Base-by-base conservation (phyloP, 1,139 yeast species). In the Meyerozyma guilliermondii region DNA sequence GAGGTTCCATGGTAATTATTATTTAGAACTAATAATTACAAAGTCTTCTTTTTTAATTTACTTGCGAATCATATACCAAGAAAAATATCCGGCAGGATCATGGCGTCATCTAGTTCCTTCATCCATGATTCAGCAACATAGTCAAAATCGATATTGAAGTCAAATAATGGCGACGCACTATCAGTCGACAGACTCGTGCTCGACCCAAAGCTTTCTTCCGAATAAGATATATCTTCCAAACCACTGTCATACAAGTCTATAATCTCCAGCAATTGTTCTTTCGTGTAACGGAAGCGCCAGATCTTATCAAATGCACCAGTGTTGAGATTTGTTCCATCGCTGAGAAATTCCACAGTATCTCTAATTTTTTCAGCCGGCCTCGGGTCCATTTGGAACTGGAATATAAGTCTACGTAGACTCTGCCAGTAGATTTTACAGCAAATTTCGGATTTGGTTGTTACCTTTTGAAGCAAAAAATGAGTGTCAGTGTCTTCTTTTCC, bases 1-100 rank as follows among this genome's bases (percentile, higher is more conserved):
- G 50, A 43, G 24, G 2, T 45, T 4, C 42, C 45, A 4, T 46
- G 39, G 44, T 46, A 30, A 41, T 30, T 28, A 13, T 2, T 2
- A n/a, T 3, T 6, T 28, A 28, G 30, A 28, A 3, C 3, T 20
- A n/a, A n/a, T n/a, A n/a, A n/a, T 23, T 23, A 23, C 9, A 9
- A 23, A 7, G 9, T 23, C 9, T 23, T 23, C 9, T 9, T 23
- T 23, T 23, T 23, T 23, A 9, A 7, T 23, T 23, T 23, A 7
- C 11, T 10, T 11, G 5, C 5, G 7, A n/a, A n/a, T 26, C 13
- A 26, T n/a, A 26, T 4, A 3, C 28, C 28, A 3, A 26, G 13
- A 4, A 26, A 26, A 2, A 26, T n/a, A 26, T 26, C 13, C 11
- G 11, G 11, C 28, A 26, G 28, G 11, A 26, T 26, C 28, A 26